Base-by-base conservation (phyloP, 345 rosid genomes). In the thale cress (Arabidopsis thaliana) region DNA sequence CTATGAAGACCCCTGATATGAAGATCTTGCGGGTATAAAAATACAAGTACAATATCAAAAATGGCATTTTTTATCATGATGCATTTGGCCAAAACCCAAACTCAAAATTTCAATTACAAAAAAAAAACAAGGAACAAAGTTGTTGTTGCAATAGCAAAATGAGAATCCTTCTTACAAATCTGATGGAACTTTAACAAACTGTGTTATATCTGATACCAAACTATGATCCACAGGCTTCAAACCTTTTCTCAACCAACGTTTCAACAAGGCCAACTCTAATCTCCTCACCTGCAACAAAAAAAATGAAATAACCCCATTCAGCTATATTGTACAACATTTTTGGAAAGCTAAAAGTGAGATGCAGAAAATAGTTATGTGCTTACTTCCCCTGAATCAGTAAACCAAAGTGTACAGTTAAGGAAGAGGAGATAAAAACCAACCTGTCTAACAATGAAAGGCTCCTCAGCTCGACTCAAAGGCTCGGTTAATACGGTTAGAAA, bases 361-460 rank as follows among this genome's bases (percentile, higher is more conserved):
- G 32, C 34, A 28, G 72, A 67, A 45, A 58, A 55, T 49, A 45
- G 60, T 40, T 59, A 9, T 65, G 44, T 41, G 10, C 45, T 38
- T 65, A 42, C 55, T 33, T 60, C 9, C 48, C 34, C n/a, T 30
- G 7, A 53, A 55, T 56, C 44, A 46, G 25, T 28, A 45, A 16
- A 65, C 60, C 45, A 22, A 62, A 38, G 34, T 48, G 23, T 12
- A 58, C 8, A 16, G 38, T 6, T 28, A 33, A 46, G 22, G 5
- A 59, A 45, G 16, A 23, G 45, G 59, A 32, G 56, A 65, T 44
- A 69, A 45, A 76, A 55, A 83, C 88, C 22, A 63, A 95, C 97
- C 99, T 89, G 99, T 80, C 89, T 85, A 80, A 93, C 99, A 59
- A 96, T 86, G 82, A 87, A 91, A 57, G 97, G 98, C 81, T 96